Conservation (phyloP, 1,284 basidiomycete species). For the Phenoliferia sp. region DNA sequence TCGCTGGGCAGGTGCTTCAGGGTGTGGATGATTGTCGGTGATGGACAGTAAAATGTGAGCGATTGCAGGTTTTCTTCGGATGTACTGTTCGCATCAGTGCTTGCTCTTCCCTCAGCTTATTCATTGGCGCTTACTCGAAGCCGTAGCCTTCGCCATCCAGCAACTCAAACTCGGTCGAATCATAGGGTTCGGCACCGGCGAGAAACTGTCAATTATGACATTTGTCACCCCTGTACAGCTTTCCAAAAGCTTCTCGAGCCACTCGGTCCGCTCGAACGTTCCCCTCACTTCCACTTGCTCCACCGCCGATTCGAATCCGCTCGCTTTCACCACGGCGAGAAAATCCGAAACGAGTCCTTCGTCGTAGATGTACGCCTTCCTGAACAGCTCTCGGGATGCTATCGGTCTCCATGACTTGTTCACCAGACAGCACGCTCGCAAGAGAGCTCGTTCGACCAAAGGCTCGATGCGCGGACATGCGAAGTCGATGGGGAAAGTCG, state of each 20-base stretch:
- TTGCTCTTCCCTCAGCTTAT: too few relatives aligned
- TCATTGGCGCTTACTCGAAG: too few relatives aligned
- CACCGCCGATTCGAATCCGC: background rate
- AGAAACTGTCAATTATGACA: background rate
- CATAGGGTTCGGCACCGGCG: background rate
- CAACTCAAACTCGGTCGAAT: background rate
- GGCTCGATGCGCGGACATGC: background rate
- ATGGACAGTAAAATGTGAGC: too few relatives aligned
- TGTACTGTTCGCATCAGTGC: too few relatives aligned
- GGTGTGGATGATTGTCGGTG: too few relatives aligned
- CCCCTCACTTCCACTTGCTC: background rate
- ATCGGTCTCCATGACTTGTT: background rate
- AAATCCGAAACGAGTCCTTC: background rate
- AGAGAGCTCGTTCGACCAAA: background rate
- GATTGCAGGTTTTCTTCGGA: too few relatives aligned
- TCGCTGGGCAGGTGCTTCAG: too few relatives aligned
- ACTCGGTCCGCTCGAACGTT: background rate
- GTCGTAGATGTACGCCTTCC: background rate
- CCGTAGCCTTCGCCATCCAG: too few relatives aligned
- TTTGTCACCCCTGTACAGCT: background rate
- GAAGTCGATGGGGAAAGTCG: too few relatives aligned
- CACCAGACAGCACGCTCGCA: background rate
- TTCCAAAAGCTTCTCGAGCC: background rate
- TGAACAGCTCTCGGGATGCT: background rate
- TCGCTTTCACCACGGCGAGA: background rate